Conservation (phyloP, 2,329 filamentous ascomycete genomes). For the Alternaria atra region DNA sequence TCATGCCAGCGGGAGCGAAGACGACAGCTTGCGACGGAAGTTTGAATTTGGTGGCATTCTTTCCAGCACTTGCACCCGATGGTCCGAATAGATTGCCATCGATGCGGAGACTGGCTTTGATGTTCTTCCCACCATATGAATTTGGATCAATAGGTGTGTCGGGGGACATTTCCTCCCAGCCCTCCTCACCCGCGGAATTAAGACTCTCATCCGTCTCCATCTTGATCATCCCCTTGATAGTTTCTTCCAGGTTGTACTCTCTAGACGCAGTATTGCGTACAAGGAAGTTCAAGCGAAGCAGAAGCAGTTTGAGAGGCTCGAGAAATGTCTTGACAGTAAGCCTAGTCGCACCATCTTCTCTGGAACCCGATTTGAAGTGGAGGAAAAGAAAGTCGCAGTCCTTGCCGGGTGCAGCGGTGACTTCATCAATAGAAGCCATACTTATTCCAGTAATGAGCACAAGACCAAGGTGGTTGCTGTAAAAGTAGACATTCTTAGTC, state of each 20-base stretch:
- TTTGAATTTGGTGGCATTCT: conserved; percentile 75
- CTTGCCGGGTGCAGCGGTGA: conserved; percentile 86
- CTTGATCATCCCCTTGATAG: conserved; percentile 76
- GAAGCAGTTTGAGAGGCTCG: conserved; percentile 82
- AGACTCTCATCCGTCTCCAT: conserved; percentile 70
- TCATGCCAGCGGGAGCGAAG: conserved; percentile 85
- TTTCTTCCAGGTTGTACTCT: conserved; percentile 73
- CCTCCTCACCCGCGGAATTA: conserved; percentile 79
- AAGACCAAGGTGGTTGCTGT: conserved; percentile 91
- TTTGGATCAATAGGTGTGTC: conserved; percentile 66
- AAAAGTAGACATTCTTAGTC: conserved; percentile 89
- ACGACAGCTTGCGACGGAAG: conserved; percentile 81
- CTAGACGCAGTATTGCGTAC: conserved; percentile 81
- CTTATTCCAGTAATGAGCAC: conserved; percentile 82
- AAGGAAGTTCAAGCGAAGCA: conserved; percentile 83
- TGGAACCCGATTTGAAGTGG: conserved; percentile 73
- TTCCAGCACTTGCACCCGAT: conserved; percentile 50
- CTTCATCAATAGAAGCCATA: conserved; percentile 81
- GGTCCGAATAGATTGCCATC: conserved; percentile 67
- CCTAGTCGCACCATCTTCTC: conserved; percentile 71
- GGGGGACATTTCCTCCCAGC: conserved; percentile 84
- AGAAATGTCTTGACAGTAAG: conserved; percentile 93
- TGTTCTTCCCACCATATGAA: conserved; percentile 56
- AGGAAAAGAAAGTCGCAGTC: conserved; percentile 94
- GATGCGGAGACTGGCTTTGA: conserved; percentile 67